Conservation (phyloP, 2,329 filamentous ascomycete genomes). For the Neonectria hederae region DNA sequence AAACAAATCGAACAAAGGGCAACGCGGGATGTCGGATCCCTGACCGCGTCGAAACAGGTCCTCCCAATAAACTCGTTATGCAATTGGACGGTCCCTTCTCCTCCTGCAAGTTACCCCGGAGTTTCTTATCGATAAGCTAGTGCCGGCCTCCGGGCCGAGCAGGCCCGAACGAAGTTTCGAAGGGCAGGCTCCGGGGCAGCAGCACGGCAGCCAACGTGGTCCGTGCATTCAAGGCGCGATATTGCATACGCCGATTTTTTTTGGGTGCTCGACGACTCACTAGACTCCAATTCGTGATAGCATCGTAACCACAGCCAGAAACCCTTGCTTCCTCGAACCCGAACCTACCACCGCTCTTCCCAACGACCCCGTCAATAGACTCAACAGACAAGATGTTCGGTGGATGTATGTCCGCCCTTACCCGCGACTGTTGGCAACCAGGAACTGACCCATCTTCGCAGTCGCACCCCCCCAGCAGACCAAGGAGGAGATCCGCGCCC, state of each 20-base stretch:
- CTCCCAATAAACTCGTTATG: not conserved
- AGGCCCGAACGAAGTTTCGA: not conserved
- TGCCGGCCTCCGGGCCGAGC: not conserved
- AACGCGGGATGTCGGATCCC: not conserved
- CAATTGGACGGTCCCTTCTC: not conserved
- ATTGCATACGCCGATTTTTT: constrained; percentile 33
- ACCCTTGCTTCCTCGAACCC: constrained; percentile 17
- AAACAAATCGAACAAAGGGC: not conserved
- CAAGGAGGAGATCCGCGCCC: constrained; percentile 73
- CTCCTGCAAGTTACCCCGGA: not conserved
- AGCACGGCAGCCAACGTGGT: constrained; percentile 21
- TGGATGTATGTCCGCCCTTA: constrained; percentile 60
- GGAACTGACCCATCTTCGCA: constrained; percentile 47
- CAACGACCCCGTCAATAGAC: not conserved
- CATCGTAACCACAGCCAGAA: constrained; percentile 34
- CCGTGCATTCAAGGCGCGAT: constrained; percentile 15
- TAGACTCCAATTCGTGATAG: constrained; percentile 35
- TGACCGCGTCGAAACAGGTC: not conserved
- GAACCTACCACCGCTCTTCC: not conserved
- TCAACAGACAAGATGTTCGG: constrained; percentile 65
- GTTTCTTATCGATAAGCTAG: constrained; percentile 33
- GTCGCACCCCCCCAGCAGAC: constrained; percentile 75
- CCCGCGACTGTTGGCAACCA: not conserved
- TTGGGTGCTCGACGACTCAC: constrained; percentile 10
- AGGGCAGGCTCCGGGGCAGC: not conserved